phyloP scores from a whole-genome alignment of 352 stramenopile species.

The Phytopythium ostracodes region DNA sequence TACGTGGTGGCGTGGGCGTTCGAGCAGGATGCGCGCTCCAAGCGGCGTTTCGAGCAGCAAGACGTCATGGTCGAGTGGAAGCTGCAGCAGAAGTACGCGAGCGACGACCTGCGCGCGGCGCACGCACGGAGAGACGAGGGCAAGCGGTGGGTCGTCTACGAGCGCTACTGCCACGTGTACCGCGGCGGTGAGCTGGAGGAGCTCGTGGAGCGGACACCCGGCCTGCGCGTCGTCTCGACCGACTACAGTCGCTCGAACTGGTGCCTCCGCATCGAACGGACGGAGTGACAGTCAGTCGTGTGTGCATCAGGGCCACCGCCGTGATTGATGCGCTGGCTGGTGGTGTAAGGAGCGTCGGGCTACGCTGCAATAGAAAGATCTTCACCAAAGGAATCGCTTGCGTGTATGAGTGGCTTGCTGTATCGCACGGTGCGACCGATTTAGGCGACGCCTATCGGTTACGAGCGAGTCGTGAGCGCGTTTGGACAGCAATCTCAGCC shows the following conservation, averaged over 20 bases:
- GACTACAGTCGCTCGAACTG: conserved; percentile 82
- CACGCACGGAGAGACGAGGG: conserved; percentile 1
- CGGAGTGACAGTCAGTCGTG: conserved; percentile 1
- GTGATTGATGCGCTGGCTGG: neutral
- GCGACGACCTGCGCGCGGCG: conserved; percentile 6
- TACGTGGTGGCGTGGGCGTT: conserved; percentile 80
- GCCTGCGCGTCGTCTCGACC: conserved; percentile 49
- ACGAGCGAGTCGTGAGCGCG: neutral
- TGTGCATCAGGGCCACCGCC: neutral
- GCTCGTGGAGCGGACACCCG: conserved; percentile 49
- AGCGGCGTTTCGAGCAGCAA: conserved; percentile 69
- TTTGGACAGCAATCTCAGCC: neutral
- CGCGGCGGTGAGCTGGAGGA: conserved; percentile 61
- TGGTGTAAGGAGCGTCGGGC: neutral
- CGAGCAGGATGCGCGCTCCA: conserved; percentile 74
- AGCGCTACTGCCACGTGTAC: conserved; percentile 86
- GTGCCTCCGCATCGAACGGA: conserved; percentile 49
- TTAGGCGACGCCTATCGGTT: neutral
- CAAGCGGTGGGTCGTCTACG: conserved; percentile 75
- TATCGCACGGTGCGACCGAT: neutral
- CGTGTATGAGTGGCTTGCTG: too few relatives aligned
- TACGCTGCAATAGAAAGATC: neutral
- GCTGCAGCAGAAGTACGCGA: conserved; percentile 74
- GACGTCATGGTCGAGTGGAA: conserved; percentile 88
- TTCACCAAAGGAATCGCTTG: too few relatives aligned